Base-by-base conservation (phyloP, 208 protist species). In the Borovskyia barvae region DNA sequence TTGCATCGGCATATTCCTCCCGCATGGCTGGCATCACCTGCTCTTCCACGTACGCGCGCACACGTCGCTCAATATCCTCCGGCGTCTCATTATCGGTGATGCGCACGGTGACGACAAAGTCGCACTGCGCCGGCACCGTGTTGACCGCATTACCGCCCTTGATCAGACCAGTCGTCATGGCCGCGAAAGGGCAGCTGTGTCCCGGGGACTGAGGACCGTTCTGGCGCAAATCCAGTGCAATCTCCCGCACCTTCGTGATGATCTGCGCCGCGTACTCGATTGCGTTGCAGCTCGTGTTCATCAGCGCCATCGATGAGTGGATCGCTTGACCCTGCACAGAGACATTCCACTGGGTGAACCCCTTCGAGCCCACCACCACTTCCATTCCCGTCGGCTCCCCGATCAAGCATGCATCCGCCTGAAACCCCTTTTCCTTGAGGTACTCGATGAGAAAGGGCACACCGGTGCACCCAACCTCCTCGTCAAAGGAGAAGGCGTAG, bases 401-500 rank as follows among this genome's bases (percentile, higher is more conserved):
- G 1, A 62, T 42, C 14, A 52, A 22, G 45, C 56, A 62, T 35
- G 56, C 45, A 45, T 51, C 56, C 24, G 74, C 77, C 46, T 72
- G 60, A 28, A 70, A 62, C 20, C 55, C 55, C 19, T 45, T 28
- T 20, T 63, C 40, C 30, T 69, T 72, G n/a, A 87, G 55, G 39
- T 65, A 52, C 12, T 66, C 46, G 17, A 77, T 58, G 15, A 81
- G 67, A 28, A 65, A 43, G 28, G 68, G 66, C 7, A 78, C 63
- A 11, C 72, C 68, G 20, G 71, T 51, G 61, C 72, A 83, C 14
- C 72, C 75, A 1, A 85, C 51, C 52, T 85, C 74, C 45, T 82
- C 82, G 52, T 85, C 72, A 51, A 80, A 80, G 6, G 70, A 72
- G 48, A 79, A 78, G 28, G 69, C 76, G 66, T 73, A 76, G 63